Base-by-base conservation (phyloP, 352 stramenopile genomes). In the Pythium diclinum region DNA sequence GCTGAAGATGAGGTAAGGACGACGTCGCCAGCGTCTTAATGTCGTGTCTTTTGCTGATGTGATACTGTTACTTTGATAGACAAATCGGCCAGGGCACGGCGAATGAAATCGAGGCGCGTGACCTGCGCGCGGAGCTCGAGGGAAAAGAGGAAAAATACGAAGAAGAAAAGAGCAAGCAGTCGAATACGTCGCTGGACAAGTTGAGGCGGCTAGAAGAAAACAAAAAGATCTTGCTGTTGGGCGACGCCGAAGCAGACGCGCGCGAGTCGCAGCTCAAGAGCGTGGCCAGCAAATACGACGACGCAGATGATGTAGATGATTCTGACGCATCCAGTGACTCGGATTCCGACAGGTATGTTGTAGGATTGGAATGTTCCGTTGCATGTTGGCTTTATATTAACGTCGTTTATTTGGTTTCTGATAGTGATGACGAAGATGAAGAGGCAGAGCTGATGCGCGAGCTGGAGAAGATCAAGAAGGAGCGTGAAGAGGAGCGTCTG, bases 381-480 rank as follows among this genome's bases (percentile, higher is more conserved):
- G 25, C 25, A 28, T 28, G 25, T 5, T 28, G 25, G 25, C 25
- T 28, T 28, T 28, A 28, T 28, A 28, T 28, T 28, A 28, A 28
- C 25, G 25, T 28, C 25, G 0, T 28, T 28, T 28, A 33, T 55
- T 19, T 19, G 2, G 0, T 28, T 32, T 9, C 17, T 10, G 21
- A 30, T 38, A 86, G 79, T 69, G 85, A 92, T 44, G 91, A 97
- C 59, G 95, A 99, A 52, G 97, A 99, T 65, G 97, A 99, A 74
- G 96, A 99, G 74, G 95, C 89, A 6, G 96, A 97, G 38, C 75
- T 99, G 40, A 96, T 98, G 80, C 85, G 90, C 3, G 97, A 99
- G 75, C 73, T 99, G 23, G 97, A 98, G 59, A 99, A 99, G 78
- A 99, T 99, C 68, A 94, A 97, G 63, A 83, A 91, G 44, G 97